These are phyloP conservation scores for Pseudogymnoascus sp. DNA, from an alignment of 2,329 filamentous ascomycete species.

Conservation along the genomic window DNA sequence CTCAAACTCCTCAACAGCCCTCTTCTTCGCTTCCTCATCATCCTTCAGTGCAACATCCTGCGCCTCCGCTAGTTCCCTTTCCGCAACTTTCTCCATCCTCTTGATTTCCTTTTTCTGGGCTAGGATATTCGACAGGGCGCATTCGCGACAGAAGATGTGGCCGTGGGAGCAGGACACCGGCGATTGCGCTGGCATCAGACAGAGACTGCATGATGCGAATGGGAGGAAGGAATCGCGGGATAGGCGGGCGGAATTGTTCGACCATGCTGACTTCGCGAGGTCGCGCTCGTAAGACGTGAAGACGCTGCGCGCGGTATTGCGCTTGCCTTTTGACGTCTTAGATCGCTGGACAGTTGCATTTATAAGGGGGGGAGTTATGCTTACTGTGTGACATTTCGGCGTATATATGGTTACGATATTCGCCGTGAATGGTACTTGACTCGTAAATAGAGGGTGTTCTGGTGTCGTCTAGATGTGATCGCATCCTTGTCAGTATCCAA, in stretches of 20 bases:
- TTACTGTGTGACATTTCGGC: conserved; percentile 44
- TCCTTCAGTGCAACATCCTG: conserved; percentile 51
- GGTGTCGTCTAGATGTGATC: not conserved
- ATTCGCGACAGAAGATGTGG: conserved; percentile 93
- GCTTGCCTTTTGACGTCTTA: conserved; percentile 50
- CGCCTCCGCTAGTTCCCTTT: conserved; percentile 52
- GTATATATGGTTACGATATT: not conserved
- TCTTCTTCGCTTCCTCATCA: conserved; percentile 61
- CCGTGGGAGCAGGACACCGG: conserved; percentile 79
- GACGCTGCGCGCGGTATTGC: conserved; percentile 85
- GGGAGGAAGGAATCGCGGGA: conserved; percentile 85
- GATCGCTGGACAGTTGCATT: not conserved
- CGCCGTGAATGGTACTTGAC: not conserved
- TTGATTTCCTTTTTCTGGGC: conserved; percentile 89
- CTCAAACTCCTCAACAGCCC: conserved; percentile 77
- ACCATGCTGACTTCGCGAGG: conserved; percentile 75
- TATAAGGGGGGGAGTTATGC: conserved; percentile 11
- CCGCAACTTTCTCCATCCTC: conserved; percentile 60
- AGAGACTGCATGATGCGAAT: conserved; percentile 83
- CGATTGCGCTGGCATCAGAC: conserved; percentile 69
- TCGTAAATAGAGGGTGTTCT: not conserved
- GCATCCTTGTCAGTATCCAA: not conserved
- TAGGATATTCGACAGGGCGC: conserved; percentile 82
- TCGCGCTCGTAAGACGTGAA: conserved; percentile 89
- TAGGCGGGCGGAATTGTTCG: conserved; percentile 72